Evolutionary conservation across 2,329 filamentous ascomycete genomes (phyloP), one percentile per base, ranked within the genome.

Genomic region (Fusarium globosum): DNA sequence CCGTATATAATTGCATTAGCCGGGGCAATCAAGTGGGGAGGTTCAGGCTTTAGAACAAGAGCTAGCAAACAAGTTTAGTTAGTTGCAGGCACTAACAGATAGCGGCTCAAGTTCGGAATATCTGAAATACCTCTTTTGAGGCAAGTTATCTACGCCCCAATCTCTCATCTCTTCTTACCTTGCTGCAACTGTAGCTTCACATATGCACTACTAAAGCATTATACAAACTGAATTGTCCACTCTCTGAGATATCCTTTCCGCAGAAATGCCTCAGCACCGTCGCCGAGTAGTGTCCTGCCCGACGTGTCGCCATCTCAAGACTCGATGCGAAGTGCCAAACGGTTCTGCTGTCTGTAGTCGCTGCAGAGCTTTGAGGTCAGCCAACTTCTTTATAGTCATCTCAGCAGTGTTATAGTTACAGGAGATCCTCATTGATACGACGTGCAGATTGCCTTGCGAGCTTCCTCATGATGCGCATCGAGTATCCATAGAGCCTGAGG

Each of bases 181-280:
- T 8, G 11, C 18, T 18, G 1, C 9, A 26, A 26, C 3, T 26
- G 6, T 12, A 26, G 13, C n/a, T 26, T 26, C 3, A 21, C n/a
- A 3, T 12, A 3, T 12, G 6, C 18, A 36, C 10, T 20, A 36
- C 11, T 0, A 21, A 18, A 38, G 9, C 0, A 7, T 21, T 12
- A 11, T 12, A 13, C 0, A 26, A 9, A 21, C 14, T 21, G 0
- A 4, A 7, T 2, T 8, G 0, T 7, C 6, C 2, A 11, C 9
- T 26, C 18, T 16, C 3, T 1, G 3, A 16, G 9, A 21, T 9
- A 26, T 3, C 0, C 2, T 21, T 12, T 26, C 12, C 4, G 8
- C 2, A 11, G 7, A 28, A 21, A 53, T 53, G 51, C 51, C 51
- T 28, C 51, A 53, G 2, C 20, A 39, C 0, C 51, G 51, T 6